A percentile compares a stretch with the other conserved stretches of the same genome.
These are phyloP conservation scores for Aspergillus spinulosporus DNA, from an alignment of 2,329 filamentous ascomycete species.

Conservation along the genomic window DNA sequence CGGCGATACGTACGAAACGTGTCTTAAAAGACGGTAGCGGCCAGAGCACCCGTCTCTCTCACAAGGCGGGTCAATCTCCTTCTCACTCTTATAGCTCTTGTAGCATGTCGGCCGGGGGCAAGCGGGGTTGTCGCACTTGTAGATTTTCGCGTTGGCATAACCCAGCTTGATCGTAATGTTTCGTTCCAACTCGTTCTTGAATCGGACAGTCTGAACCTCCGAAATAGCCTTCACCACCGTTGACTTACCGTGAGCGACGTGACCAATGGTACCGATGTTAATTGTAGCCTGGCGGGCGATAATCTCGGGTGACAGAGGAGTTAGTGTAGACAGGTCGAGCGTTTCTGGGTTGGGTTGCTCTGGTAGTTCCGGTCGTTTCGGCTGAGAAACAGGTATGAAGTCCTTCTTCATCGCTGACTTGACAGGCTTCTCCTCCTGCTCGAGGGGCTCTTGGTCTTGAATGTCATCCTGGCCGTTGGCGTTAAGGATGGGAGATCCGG, in stretches of 20 bases:
- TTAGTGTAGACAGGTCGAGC: constrained; percentile 77
- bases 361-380: constrained; percentile 68
- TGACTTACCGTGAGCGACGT: constrained; percentile 98
- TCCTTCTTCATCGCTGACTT: constrained; percentile 88
- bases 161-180: constrained; percentile 99
- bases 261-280: constrained; percentile 97
- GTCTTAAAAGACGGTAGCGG: constrained; percentile 82
- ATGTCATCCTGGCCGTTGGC: constrained; percentile 66
- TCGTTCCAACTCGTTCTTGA: constrained; percentile 99
- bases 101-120: constrained; percentile 96
- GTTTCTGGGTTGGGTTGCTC: constrained; percentile 91
- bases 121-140: constrained; percentile 90
- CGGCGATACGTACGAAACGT: constrained; percentile 68
- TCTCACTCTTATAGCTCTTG: constrained; percentile 96
- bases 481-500: constrained; percentile 54
- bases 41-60: constrained; percentile 89
- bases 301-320: constrained; percentile 89
- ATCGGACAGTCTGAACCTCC: constrained; percentile 96
- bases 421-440: constrained; percentile 64
- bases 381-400: constrained; percentile 44
- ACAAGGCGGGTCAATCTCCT: constrained; percentile 95
- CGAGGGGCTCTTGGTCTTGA: constrained; percentile 70
- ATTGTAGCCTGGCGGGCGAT: constrained; percentile 97
- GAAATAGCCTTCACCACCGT: constrained; percentile 99
- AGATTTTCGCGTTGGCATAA: constrained; percentile 99